Base-by-base conservation (phyloP, 2,329 filamentous ascomycete genomes). In the Botrytis fabae region DNA sequence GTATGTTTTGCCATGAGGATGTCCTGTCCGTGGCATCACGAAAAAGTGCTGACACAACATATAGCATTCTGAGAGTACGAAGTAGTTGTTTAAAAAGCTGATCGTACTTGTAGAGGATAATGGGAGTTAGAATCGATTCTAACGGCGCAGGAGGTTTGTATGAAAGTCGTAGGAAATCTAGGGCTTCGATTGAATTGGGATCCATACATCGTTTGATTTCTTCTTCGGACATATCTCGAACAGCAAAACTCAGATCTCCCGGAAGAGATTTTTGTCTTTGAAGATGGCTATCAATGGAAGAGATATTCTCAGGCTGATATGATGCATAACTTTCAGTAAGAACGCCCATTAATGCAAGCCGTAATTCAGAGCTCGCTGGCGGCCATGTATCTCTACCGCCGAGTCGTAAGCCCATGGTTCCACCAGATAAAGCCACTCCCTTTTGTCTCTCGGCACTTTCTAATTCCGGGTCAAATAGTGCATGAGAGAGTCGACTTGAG, bases 111-210 rank as follows among this genome's bases (percentile, higher is more conserved):
- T 90, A 84, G 18, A 98, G 83, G 1, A 91, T 87, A 0, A 85
- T 81, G 0, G 89, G 85, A 0, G 93, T 94, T 60, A 99, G 90
- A 75, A 98, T 86, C 0, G 90, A 85, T 59, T 90, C 86, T 0
- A 98, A 84, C 1, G 93, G 89, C 0, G 87, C 82, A 0, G 94
- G 92, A 0, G 94, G 87, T 59, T 91, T 92, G 82, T 98, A 98
- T 63, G 94, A 92, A 12, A 99, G 84, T 2, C 93, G 90, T 25
- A 99, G 85, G 79, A 99, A 98, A 82, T 98, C 96, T n/a, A 98
- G 85, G 0, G 96, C 96, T 80, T 95, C 91, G 28, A 98, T 86
- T 0, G 91, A 92, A 79, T 93, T 88, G 0, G 94, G 91, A 78
- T 98, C 89, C 86, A 97, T 91, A 81, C 94, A 95, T 75, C 88